phyloP scores from a whole-genome alignment of 768 basidiomycete species.

The Rhodocollybia butyracea region DNA sequence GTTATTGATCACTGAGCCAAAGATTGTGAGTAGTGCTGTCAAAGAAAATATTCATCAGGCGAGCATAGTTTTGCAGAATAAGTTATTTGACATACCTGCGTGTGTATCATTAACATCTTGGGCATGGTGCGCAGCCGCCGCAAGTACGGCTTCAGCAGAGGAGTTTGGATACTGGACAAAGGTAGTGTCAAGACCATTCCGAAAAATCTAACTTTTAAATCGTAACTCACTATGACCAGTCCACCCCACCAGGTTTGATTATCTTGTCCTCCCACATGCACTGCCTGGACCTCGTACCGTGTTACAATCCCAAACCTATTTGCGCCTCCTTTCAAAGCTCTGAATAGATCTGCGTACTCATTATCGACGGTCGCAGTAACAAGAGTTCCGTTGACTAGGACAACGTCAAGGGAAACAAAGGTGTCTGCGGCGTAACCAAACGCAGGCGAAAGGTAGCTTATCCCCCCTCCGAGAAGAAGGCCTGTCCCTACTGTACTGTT shows the following conservation, averaged over 20 bases:
- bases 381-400: constrained; percentile 35
- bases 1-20: constrained; percentile 14
- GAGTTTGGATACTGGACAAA: constrained; percentile 31
- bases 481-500: constrained; percentile 41
- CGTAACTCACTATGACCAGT: constrained; percentile 27
- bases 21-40: background rate
- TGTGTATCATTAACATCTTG: constrained; percentile 34
- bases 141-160: constrained; percentile 32
- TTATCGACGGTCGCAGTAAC: constrained; percentile 41
- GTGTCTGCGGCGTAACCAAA: constrained; percentile 39
- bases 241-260: constrained; percentile 39
- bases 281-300: constrained; percentile 35
- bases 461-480: constrained; percentile 40
- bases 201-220: background rate
- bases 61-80: constrained; percentile 2
- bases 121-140: constrained; percentile 34
- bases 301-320: constrained; percentile 46
- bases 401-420: constrained; percentile 37
- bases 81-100: constrained; percentile 24
- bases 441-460: constrained; percentile 36
- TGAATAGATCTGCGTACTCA: constrained; percentile 39
- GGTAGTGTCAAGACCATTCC: background rate
- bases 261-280: constrained; percentile 34
- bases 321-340: constrained; percentile 42
- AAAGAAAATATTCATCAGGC: background rate